Evolutionary conservation across 192 early-diverging fungal genomes (phyloP).

Genomic region (Linnemannia zychae): DNA sequence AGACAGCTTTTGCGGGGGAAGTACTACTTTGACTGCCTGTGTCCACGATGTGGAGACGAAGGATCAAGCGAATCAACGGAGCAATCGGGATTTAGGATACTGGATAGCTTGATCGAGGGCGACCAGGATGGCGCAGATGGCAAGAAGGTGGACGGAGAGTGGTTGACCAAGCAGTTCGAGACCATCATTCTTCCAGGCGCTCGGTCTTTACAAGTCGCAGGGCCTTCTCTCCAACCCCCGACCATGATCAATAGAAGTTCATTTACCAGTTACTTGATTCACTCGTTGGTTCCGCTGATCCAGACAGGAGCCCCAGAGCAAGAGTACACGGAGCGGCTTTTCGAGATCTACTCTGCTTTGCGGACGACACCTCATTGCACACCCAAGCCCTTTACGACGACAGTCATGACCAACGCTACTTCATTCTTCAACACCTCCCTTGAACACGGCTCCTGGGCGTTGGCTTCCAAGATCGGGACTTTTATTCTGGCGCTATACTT

Average conservation of each 20-base stretch:
- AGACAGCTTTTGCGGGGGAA: constrained; percentile 54
- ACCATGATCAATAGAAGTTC: constrained; percentile 21
- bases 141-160: constrained; percentile 34
- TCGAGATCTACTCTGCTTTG: constrained; percentile 28
- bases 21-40: constrained; percentile 66
- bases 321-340: constrained; percentile 34
- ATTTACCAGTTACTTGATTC: constrained; percentile 44
- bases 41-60: constrained; percentile 55
- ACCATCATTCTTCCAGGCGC: constrained; percentile 43
- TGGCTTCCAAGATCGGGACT: constrained; percentile 58
- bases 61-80: neutral
- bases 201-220: constrained; percentile 21
- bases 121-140: constrained; percentile 34
- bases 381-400: constrained; percentile 53
- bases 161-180: constrained; percentile 46
- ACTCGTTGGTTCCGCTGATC: constrained; percentile 51
- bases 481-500: constrained; percentile 63
- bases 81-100: constrained; percentile 25
- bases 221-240: constrained; percentile 31
- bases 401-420: constrained; percentile 54
- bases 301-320: constrained; percentile 19
- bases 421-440: constrained; percentile 58
- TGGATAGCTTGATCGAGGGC: constrained; percentile 41
- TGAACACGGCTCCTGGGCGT: constrained; percentile 51
- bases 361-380: constrained; percentile 10